A percentile compares a stretch with the other conserved stretches of the same genome.
Conservation (phyloP, 306 rosid genomes). For the Vachellia collinsii region DNA sequence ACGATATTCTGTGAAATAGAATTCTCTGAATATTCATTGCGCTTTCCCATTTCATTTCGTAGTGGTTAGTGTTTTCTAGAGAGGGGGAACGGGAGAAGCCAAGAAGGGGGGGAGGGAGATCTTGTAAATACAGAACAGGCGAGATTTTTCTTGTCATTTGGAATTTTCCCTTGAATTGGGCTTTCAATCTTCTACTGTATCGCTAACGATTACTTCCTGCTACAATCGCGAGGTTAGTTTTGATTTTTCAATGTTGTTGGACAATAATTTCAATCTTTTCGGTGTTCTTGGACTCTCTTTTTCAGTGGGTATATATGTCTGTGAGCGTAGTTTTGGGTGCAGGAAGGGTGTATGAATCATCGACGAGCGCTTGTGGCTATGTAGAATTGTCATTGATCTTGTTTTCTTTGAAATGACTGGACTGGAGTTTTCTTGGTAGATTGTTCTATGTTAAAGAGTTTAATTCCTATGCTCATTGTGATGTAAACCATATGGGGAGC, state of each 20-base stretch:
- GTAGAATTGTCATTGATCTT: slow-evolving; percentile 35
- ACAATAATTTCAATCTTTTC: neutral
- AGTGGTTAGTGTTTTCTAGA: slow-evolving; percentile 31
- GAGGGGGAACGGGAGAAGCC: slow-evolving; percentile 32
- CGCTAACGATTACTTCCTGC: slow-evolving; percentile 40
- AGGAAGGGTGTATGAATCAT: neutral
- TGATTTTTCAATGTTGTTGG: slow-evolving; percentile 13
- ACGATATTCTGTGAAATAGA: slow-evolving; percentile 27
- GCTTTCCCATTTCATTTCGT: slow-evolving; percentile 36
- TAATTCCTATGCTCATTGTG: slow-evolving; percentile 38
- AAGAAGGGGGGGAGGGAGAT: slow-evolving; percentile 35
- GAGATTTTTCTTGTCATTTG: slow-evolving; percentile 40
- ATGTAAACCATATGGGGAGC: slow-evolving; percentile 34
- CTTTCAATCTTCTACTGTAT: slow-evolving; percentile 38
- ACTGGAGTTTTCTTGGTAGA: slow-evolving; percentile 18
- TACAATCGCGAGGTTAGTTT: slow-evolving; percentile 48
- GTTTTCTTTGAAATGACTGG: slow-evolving; percentile 19
- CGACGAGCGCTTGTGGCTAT: slow-evolving; percentile 22
- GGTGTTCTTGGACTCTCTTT: neutral
- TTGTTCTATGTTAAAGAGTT: slow-evolving; percentile 25
- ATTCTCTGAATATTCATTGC: slow-evolving; percentile 42
- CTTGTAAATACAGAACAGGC: slow-evolving; percentile 53
- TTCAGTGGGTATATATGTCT: neutral
- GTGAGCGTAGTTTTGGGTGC: slow-evolving; percentile 7
- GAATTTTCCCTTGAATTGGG: slow-evolving; percentile 32